Percentiles rank a stretch among this genome's conserved stretches.
phyloP scores from a whole-genome alignment of 2,329 filamentous ascomycete genomes.

The Sclerotinia subarctica region DNA sequence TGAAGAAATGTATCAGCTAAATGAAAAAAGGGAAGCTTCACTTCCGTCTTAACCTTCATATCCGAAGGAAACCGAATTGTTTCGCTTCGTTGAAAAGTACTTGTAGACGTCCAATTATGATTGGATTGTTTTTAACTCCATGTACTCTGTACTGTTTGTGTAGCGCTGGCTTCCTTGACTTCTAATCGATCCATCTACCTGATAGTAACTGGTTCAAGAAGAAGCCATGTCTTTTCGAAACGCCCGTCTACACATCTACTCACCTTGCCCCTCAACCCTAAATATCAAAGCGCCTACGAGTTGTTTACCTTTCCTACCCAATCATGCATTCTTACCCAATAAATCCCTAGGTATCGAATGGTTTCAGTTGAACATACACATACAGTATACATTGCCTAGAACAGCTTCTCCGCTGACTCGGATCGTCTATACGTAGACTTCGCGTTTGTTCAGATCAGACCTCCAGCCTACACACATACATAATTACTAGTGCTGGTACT shows the following conservation, averaged over 20 bases:
- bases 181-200: background rate
- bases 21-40: background rate
- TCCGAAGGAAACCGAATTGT: background rate
- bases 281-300: conserved; percentile 8
- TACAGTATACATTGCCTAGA: background rate
- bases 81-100: background rate
- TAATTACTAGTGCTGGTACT: background rate
- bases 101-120: background rate
- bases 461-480: background rate
- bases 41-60: background rate
- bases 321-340: conserved; percentile 12
- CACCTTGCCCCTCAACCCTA: conserved; percentile 4
- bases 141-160: background rate
- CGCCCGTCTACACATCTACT: background rate
- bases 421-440: background rate
- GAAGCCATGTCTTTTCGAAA: conserved; percentile 3
- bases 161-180: background rate
- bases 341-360: background rate
- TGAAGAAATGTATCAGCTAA: background rate
- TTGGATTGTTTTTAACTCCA: background rate
- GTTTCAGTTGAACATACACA: background rate
- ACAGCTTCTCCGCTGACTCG: background rate
- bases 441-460: too few species aligned
- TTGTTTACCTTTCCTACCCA: conserved; percentile 2
- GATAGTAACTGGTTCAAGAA: background rate